phyloP scores from a whole-genome alignment of 2,329 filamentous ascomycete species.

The Claviceps arundinis region DNA sequence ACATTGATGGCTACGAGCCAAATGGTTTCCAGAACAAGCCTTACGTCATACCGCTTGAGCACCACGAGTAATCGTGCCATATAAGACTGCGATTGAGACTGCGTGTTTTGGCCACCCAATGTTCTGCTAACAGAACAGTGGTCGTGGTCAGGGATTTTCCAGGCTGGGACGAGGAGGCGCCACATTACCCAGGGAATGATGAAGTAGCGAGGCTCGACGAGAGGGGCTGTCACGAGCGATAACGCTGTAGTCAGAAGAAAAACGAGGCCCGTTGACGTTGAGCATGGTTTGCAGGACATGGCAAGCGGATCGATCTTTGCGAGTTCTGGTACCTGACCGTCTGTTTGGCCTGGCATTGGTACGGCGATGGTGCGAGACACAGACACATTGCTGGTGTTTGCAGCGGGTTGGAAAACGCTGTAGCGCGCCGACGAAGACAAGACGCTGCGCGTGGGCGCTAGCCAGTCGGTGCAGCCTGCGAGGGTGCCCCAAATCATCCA shows the following conservation, averaged over 20 bases:
- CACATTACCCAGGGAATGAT: conserved; percentile 92
- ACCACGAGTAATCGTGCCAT: conserved; percentile 2
- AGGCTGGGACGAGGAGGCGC: conserved; percentile 61
- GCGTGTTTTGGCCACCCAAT: not conserved
- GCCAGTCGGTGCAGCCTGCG: conserved; percentile 25
- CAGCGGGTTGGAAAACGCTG: not conserved
- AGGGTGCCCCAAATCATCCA: conserved; percentile 57
- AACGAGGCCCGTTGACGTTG: conserved; percentile 40
- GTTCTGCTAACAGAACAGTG: conserved; percentile 4
- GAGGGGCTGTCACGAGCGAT: conserved; percentile 73
- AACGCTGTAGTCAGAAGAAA: conserved; percentile 57
- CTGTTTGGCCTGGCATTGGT: not conserved
- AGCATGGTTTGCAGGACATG: conserved; percentile 18
- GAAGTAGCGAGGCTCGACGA: conserved; percentile 93
- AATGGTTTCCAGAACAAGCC: conserved; percentile 45
- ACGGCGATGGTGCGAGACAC: conserved; percentile 13
- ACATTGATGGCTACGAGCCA: conserved; percentile 58
- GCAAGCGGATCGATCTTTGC: conserved; percentile 15
- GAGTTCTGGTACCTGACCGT: conserved; percentile 5
- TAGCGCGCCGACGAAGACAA: not conserved
- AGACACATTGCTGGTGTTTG: conserved; percentile 19
- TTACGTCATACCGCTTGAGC: conserved; percentile 26
- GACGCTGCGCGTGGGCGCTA: conserved; percentile 3
- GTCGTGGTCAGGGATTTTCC: conserved; percentile 16
- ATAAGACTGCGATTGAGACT: not conserved